Conservation (phyloP, 768 basidiomycete species). For the Termitomyces sp. region DNA sequence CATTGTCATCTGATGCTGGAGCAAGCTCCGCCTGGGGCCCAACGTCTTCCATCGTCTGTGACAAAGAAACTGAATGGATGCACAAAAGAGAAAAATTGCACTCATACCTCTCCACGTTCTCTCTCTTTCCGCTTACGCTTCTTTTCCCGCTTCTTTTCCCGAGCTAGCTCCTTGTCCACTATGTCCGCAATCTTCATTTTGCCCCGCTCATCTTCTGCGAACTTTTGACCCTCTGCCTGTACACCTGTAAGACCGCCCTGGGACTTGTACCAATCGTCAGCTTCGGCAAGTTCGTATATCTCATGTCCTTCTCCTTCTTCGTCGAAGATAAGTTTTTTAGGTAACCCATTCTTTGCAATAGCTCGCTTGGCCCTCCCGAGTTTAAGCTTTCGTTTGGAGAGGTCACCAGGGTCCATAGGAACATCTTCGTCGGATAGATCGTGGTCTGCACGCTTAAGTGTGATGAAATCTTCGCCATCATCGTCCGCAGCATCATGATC, state of each 20-base stretch:
- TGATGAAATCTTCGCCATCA: slow-evolving; percentile 82
- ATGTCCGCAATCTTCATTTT: slow-evolving; percentile 69
- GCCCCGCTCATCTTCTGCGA: slow-evolving; percentile 66
- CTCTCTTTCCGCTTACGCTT: slow-evolving; percentile 87
- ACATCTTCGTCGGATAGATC: slow-evolving; percentile 40
- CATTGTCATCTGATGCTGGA: slow-evolving; percentile 40
- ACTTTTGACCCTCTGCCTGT: slow-evolving; percentile 59
- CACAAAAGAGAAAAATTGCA: not conserved
- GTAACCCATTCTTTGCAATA: slow-evolving; percentile 53
- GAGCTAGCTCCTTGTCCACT: slow-evolving; percentile 75
- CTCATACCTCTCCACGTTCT: slow-evolving; percentile 41
- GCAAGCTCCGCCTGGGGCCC: slow-evolving; percentile 26
- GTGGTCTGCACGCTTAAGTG: slow-evolving; percentile 88
- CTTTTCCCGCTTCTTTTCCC: slow-evolving; percentile 85
- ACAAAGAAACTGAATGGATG: slow-evolving; percentile 6
- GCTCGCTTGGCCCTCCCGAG: slow-evolving; percentile 69
- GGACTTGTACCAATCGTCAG: slow-evolving; percentile 62
- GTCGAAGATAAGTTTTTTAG: slow-evolving; percentile 83
- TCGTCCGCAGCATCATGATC: slow-evolving; percentile 48
- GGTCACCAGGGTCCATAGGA: slow-evolving; percentile 28
- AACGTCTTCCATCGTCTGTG: slow-evolving; percentile 23
- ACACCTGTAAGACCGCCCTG: slow-evolving; percentile 61
- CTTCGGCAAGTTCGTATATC: slow-evolving; percentile 76
- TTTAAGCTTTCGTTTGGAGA: slow-evolving; percentile 88
- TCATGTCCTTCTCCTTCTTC: slow-evolving; percentile 79